Evolutionary conservation across 352 stramenopile genomes (phyloP).

Genomic region (Phytopythium vexans): DNA sequence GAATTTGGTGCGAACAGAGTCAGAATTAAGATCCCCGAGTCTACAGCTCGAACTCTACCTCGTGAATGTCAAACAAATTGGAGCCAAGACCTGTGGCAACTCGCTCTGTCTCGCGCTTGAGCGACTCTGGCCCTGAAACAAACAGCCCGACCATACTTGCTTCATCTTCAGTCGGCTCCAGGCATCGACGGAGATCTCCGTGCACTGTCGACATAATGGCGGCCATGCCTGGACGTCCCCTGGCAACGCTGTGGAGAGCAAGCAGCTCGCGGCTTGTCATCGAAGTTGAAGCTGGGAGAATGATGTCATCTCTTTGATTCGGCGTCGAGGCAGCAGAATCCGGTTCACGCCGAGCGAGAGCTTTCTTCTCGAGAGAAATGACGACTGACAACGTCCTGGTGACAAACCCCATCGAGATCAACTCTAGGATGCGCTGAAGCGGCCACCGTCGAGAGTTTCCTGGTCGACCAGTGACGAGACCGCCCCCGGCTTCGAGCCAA

Average conservation of each 20-base stretch:
- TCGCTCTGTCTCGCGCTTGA: constrained; percentile 12
- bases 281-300: neutral
- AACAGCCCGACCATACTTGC: too few relatives aligned
- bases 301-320: constrained; percentile 8
- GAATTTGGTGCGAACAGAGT: too few relatives aligned
- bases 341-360: too few relatives aligned
- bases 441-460: constrained; percentile 4
- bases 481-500: constrained; percentile 2
- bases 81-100: constrained; percentile 13
- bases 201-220: constrained; percentile 24
- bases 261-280: constrained; percentile 21
- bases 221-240: constrained; percentile 26
- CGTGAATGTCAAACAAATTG: constrained; percentile 25
- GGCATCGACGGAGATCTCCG: constrained; percentile 1
- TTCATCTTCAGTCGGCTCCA: too few relatives aligned
- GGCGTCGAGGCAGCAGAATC: too few relatives aligned
- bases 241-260: constrained; percentile 15
- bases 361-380: constrained; percentile 1
- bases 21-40: too few relatives aligned
- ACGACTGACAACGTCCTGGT: neutral
- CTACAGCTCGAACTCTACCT: constrained; percentile 31
- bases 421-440: constrained; percentile 1
- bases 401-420: constrained; percentile 1
- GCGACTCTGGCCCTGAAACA: too few relatives aligned
- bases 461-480: neutral